Conservation (phyloP, 129 eudicot genomes). For the Flaveria ramosissima region DNA sequence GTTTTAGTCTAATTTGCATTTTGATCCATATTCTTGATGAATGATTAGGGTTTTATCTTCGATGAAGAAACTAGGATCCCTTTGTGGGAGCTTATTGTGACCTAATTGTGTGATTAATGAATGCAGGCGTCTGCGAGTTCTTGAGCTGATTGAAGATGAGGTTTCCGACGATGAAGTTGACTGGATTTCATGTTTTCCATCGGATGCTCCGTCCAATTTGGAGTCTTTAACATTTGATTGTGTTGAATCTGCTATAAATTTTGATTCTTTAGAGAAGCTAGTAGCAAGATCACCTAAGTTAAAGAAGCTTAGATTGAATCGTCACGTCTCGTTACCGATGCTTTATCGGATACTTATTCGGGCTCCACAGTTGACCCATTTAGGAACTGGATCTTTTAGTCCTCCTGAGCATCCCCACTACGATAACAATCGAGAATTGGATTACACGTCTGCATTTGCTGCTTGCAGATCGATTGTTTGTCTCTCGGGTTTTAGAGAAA, state of each 20-base stretch:
- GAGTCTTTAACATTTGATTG: slow-evolving; percentile 61
- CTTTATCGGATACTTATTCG: slow-evolving; percentile 53
- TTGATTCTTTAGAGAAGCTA: slow-evolving; percentile 53
- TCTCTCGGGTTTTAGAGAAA: slow-evolving; percentile 64
- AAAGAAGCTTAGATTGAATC: slow-evolving; percentile 59
- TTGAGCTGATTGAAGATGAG: slow-evolving; percentile 63
- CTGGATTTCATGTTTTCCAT: slow-evolving; percentile 68
- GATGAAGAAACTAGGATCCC: background rate
- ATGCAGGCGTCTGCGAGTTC: slow-evolving; percentile 55
- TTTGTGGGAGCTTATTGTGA: background rate
- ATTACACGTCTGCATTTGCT: slow-evolving; percentile 54
- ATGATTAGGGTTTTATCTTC: too few species aligned
- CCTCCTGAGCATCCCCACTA: slow-evolving; percentile 17
- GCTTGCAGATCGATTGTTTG: slow-evolving; percentile 63
- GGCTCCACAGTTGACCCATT: slow-evolving; percentile 67
- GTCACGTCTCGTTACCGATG: slow-evolving; percentile 38
- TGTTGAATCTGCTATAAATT: slow-evolving; percentile 53
- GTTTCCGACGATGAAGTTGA: slow-evolving; percentile 61
- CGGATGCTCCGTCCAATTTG: slow-evolving; percentile 43
- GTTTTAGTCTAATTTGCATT: background rate
- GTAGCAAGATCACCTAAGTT: slow-evolving; percentile 52
- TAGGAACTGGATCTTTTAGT: slow-evolving; percentile 65
- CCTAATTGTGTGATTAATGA: background rate
- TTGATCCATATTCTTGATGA: background rate
- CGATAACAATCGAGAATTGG: slow-evolving; percentile 44